Conservation (phyloP, 2,329 filamentous ascomycete genomes). For the Ilyonectria mors-panacis region DNA sequence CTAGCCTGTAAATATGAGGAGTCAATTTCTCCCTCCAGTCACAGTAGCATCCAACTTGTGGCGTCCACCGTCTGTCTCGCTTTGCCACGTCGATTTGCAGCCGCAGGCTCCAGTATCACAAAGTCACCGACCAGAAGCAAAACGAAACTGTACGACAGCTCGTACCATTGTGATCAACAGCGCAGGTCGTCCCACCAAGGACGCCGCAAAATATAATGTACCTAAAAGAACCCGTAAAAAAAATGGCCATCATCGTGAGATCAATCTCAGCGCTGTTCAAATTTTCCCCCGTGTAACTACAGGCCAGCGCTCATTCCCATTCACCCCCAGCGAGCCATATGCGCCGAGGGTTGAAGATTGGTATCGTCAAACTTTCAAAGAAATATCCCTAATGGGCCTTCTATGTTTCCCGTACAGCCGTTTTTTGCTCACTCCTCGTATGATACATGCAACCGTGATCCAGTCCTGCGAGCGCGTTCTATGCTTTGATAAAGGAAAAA, state of each 20-base stretch:
- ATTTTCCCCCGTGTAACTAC: slow-evolving; percentile 11
- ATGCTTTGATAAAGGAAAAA: slow-evolving; percentile 40
- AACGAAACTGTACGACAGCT: background rate
- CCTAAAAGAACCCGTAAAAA: slow-evolving; percentile 22
- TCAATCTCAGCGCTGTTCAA: slow-evolving; percentile 26
- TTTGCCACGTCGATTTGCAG: background rate
- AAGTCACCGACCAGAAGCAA: background rate
- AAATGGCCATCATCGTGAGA: slow-evolving; percentile 15
- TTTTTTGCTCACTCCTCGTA: slow-evolving; percentile 31
- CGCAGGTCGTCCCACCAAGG: slow-evolving; percentile 19
- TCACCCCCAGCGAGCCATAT: slow-evolving; percentile 25
- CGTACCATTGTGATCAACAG: slow-evolving; percentile 22
- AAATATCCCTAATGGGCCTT: slow-evolving; percentile 27
- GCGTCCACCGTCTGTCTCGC: background rate
- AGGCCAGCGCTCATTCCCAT: background rate
- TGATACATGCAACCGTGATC: slow-evolving; percentile 43
- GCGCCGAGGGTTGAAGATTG: slow-evolving; percentile 31
- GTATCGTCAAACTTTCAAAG: slow-evolving; percentile 39
- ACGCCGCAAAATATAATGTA: slow-evolving; percentile 23
- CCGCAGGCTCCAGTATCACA: background rate
- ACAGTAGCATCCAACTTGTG: background rate
- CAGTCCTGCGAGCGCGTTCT: slow-evolving; percentile 30
- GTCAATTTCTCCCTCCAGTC: background rate
- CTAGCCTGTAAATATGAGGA: background rate
- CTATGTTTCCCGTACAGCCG: slow-evolving; percentile 32